Base-by-base conservation (phyloP, 306 rosid genomes). In the Acacia confusa region DNA sequence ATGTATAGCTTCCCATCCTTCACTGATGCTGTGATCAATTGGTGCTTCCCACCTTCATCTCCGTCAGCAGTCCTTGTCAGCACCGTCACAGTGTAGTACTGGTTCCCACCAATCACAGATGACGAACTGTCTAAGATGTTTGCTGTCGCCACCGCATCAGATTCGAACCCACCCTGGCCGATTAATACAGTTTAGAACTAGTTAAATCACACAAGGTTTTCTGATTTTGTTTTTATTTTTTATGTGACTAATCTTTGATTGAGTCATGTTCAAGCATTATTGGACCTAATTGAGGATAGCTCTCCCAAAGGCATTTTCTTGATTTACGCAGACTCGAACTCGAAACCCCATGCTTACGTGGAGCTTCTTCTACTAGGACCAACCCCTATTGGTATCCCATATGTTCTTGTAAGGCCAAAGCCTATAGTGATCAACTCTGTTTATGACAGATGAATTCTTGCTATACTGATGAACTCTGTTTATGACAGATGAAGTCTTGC, bases 1-100 rank as follows among this genome's bases (percentile, higher is more conserved):
- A 95, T 87, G 88, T 88, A 95, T 28, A 95, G 94, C 78, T 93
- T 95, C 7, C 98, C 98, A 41, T 0, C 93, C 74, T 91, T 95
- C 45, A 95, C 96, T 3, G 96, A 52, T 77, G 99, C 98, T 11
- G 91, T 93, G 22, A 95, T 89, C 25, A 95, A 75, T 25, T 93
- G 98, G 82, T 95, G 99, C 93, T 89, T 93, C 48, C 99, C 99
- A 4, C 99, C 99, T 88, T 95, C 99, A 63, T 93, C 96, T 77
- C 99, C 99, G 50, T 95, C 99, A 3, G 99, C 99, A 43, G 99
- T 95, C 79, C 99, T 92, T 76, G 99, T 95, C 93, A 95, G 84
- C 87, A 95, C 93, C 0, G 98, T 71, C 78, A 95, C 3, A 72
- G 24, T 67, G 90, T 92, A 95, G 88, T 95, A 92, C 50, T 67